Base-by-base conservation (phyloP, 257 asterid genomes). In the Lycium ferocissimum region DNA sequence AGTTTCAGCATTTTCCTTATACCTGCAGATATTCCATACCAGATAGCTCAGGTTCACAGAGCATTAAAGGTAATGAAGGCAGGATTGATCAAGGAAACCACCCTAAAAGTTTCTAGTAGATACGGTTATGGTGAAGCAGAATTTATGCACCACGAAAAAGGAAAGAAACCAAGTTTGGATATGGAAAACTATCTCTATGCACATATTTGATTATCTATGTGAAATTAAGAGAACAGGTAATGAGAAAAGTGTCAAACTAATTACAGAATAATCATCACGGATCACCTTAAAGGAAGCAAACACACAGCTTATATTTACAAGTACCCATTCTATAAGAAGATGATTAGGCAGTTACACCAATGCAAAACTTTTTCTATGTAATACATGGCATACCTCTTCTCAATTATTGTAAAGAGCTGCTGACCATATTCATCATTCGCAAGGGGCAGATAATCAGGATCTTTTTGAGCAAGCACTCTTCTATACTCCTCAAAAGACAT, bases 401-500 rank as follows among this genome's bases (percentile, higher is more conserved):
- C 85, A 87, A 96, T 86, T 86, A 92, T 93, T 26, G 91, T 96
- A 86, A 96, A 96, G 83, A 94, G 45, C 45, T 40, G 87, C 85
- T 92, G 96, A 56, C 95, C 90, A 79, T 94, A 96, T 88, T 84
- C 89, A 63, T 89, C 93, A 88, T 90, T 86, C 85, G 92, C 90
- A 96, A 40, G 45, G 45, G 96, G 96, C 87, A 92, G 98, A 70
- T 87, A 92, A 17, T 89, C 85, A 78, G 98, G 93, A 88, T 94
- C 98, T 88, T 90, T 92, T 79, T 92, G 90, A 56, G 87, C 94
- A 81, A 96, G 96, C 89, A 94, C 89, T 82, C 92, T 86, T 90
- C 88, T 92, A 40, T 96, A 96, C 87, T 94, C 94, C 87, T 94
- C 94, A 51, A 87, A 69, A 37, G 93, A 88, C 84, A 93, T 85